Conservation (phyloP, 805 yeast species). For the Wickerhamiella azymoides region DNA sequence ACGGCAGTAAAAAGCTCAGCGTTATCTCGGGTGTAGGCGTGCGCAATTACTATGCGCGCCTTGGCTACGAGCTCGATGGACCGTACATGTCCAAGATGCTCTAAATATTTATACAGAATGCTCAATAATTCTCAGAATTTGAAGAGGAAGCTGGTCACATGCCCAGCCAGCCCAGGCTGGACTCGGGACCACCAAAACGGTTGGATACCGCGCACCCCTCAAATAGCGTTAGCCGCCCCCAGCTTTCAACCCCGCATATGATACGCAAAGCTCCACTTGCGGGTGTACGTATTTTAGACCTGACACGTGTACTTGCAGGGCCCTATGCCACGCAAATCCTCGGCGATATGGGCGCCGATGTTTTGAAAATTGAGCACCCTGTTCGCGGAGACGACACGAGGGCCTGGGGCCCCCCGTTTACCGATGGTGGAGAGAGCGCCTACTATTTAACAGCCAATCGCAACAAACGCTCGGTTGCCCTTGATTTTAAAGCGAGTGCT, state of each 20-base stretch:
- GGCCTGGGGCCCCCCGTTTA: slow-evolving; percentile 34
- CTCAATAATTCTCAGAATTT: no score
- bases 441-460: slow-evolving; percentile 28
- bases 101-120: slow-evolving; percentile 9
- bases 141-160: no score
- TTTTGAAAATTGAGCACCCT: slow-evolving; percentile 31
- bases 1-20: slow-evolving; percentile 78
- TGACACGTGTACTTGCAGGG: slow-evolving; percentile 32
- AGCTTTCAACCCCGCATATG: neutral
- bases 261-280: slow-evolving; percentile 20
- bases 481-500: slow-evolving; percentile 24
- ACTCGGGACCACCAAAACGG: no score
- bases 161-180: no score
- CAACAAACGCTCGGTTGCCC: slow-evolving; percentile 28
- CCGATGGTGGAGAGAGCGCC: slow-evolving; percentile 27
- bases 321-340: slow-evolving; percentile 30
- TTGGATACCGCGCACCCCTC: no score
- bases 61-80: slow-evolving; percentile 88
- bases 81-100: slow-evolving; percentile 84
- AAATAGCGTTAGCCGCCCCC: no score
- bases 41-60: slow-evolving; percentile 81
- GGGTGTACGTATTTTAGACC: slow-evolving; percentile 27
- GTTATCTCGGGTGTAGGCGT: slow-evolving; percentile 98
- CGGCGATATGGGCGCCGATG: slow-evolving; percentile 33
- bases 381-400: slow-evolving; percentile 31